Conservation (phyloP, 164 flowering plant genomes). For the Santalum album region DNA sequence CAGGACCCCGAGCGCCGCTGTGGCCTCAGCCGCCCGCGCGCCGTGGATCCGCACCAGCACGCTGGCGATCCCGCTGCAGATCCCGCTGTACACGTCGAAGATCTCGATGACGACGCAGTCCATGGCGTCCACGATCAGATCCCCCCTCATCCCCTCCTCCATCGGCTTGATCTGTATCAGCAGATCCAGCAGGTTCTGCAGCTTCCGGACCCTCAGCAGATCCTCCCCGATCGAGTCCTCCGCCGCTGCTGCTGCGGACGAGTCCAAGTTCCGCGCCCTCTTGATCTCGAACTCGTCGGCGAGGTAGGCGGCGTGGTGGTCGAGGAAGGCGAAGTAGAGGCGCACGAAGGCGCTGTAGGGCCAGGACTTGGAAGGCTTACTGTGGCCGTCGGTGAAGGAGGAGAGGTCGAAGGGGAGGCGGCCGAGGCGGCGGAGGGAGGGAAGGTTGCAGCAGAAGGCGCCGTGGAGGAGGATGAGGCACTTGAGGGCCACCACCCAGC, state of each 20-base stretch:
- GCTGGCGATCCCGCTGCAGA: slow-evolving; percentile 48
- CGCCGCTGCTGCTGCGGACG: background rate
- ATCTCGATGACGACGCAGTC: slow-evolving; percentile 61
- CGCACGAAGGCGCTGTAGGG: slow-evolving; percentile 42
- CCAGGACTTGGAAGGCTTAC: slow-evolving; percentile 18
- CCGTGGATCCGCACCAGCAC: slow-evolving; percentile 31
- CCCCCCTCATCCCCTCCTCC: slow-evolving; percentile 13
- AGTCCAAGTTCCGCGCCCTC: no score
- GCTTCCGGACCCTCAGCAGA: slow-evolving; percentile 28
- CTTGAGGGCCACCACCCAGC: slow-evolving; percentile 80
- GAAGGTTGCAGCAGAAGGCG: slow-evolving; percentile 36
- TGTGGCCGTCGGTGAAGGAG: slow-evolving; percentile 37
- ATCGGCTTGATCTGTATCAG: slow-evolving; percentile 47
- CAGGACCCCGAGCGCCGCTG: slow-evolving; percentile 42
- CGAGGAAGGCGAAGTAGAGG: slow-evolving; percentile 57
- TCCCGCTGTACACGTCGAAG: slow-evolving; percentile 53
- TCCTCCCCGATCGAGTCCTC: slow-evolving; percentile 11
- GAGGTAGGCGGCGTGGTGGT: slow-evolving; percentile 30
- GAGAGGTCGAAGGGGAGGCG: slow-evolving; percentile 80
- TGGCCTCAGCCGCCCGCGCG: slow-evolving; percentile 37
- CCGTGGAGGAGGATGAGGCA: slow-evolving; percentile 78
- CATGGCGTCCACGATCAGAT: slow-evolving; percentile 61
- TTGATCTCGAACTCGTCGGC: background rate
- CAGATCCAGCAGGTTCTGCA: slow-evolving; percentile 52
- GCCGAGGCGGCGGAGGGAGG: slow-evolving; percentile 32